phyloP scores from a whole-genome alignment of 2,329 filamentous ascomycete genomes.

The Emmonsia crescens region DNA sequence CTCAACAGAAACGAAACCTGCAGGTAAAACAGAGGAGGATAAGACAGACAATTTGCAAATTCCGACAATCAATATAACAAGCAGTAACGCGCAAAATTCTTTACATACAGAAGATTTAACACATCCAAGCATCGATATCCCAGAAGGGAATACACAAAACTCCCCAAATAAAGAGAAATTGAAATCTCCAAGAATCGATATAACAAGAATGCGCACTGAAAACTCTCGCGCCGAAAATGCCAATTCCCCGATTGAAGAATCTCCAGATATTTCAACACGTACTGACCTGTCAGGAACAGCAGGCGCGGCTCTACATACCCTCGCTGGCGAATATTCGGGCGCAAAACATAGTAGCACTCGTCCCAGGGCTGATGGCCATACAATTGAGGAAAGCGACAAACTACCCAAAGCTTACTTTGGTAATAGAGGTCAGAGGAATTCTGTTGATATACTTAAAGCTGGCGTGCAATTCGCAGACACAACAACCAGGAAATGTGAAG shows the following conservation, averaged over 20 bases:
- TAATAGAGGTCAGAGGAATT: background rate
- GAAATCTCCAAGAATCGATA: background rate
- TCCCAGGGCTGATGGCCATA: background rate
- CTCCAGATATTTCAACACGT: background rate
- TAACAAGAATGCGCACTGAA: background rate
- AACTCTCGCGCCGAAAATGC: background rate
- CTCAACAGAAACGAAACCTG: background rate
- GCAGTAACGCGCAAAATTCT: background rate
- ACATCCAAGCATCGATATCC: background rate
- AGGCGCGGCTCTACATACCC: no score
- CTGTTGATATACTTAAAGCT: background rate
- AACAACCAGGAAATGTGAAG: background rate
- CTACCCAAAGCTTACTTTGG: background rate
- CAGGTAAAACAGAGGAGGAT: background rate
- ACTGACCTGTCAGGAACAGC: background rate
- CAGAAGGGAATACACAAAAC: background rate
- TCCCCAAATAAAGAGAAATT: background rate
- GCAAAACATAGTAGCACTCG: background rate
- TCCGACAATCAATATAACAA: background rate
- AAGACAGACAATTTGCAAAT: background rate
- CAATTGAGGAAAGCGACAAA: background rate
- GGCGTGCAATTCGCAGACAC: no score
- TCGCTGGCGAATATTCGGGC: background rate
- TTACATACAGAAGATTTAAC: background rate
- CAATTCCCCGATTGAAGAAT: background rate